Evolutionary conservation across 305 asterid species (phyloP).

Genomic region (Withania somnifera): DNA sequence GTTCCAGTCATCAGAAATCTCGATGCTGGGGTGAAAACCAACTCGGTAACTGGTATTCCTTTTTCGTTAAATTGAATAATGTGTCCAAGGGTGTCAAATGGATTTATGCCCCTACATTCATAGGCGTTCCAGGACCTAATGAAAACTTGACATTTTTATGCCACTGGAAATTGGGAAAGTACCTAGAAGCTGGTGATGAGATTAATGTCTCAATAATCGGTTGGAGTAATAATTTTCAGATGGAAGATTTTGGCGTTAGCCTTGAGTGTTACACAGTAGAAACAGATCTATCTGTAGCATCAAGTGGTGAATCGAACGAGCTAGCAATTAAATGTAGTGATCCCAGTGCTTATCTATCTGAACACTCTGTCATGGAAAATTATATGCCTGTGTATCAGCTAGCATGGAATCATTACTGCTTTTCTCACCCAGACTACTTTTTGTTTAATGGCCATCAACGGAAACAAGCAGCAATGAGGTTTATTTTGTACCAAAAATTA

Average conservation of each 20-base stretch:
- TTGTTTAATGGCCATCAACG: not conserved
- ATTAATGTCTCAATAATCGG: conserved; percentile 1
- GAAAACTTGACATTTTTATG: conserved; percentile 4
- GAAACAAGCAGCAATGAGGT: not conserved
- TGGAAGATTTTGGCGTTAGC: conserved; percentile 3
- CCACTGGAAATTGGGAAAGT: conserved; percentile 8
- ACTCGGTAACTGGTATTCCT: not conserved
- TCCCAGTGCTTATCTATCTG: not conserved
- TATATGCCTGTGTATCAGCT: conserved; percentile 1
- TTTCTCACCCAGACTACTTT: conserved; percentile 8
- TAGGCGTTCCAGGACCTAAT: conserved; percentile 11
- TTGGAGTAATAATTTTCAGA: not conserved
- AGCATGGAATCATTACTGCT: not conserved
- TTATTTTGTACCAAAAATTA: not conserved
- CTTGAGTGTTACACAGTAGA: conserved; percentile 3
- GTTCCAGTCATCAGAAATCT: not conserved
- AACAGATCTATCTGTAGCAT: not conserved
- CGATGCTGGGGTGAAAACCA: not conserved
- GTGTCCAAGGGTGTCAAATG: not conserved
- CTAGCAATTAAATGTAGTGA: not conserved
- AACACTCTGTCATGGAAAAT: not conserved
- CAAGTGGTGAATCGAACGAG: not conserved
- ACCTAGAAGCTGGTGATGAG: conserved; percentile 1
- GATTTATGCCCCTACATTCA: conserved; percentile 13
- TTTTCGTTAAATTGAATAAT: not conserved